Base-by-base conservation (phyloP, 2,329 filamentous ascomycete species). In the Monosporascus cannonballus region DNA sequence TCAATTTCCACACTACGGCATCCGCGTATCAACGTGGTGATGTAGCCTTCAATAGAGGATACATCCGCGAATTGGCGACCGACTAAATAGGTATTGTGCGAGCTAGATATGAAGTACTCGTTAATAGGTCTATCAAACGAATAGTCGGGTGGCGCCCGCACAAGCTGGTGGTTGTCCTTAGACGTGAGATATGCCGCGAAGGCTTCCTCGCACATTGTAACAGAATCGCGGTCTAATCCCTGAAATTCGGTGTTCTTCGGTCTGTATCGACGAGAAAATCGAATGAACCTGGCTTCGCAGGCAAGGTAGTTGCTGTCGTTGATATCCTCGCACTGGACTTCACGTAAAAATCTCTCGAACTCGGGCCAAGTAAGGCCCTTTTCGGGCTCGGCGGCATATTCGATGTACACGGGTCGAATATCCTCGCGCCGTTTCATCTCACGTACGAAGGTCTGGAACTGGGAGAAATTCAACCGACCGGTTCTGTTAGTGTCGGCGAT, bases 21-120 rank as follows among this genome's bases (percentile, higher is more conserved):
- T 8, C 92, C 92, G 55, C 89, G 87, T 57, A 89, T 85, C 6
- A 99, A 79, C 3, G 92, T 90, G 8, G 85, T 85, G 61, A 97
- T 95, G 72, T 99, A 99, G 44, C 91, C 91, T 69, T 99, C 94
- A 2, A 95, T 89, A 65, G 92, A 97, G 2, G 94, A 96, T 45
- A 89, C 83, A 27, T 93, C 93, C 11, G 85, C 87, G 2, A 97
- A 86, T 69, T 99, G 94, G 51, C 92, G 86, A 15, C 94, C 94
- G 4, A 95, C 78, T 1, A 99, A 84, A 65, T 99, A 99, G 0
- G 94, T 99, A 71, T 99, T 99, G 77, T 99, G 94, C 1, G 94
- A 97, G 74, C 92, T 96, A 1, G 93, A 97, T 60, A 99, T 94
- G 75, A 91, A 96, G 71, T 99, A 99, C 67, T 97, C 93, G 67